Conservation (phyloP, 495 filamentous ascomycete genomes). For the Penicillium herquei region DNA sequence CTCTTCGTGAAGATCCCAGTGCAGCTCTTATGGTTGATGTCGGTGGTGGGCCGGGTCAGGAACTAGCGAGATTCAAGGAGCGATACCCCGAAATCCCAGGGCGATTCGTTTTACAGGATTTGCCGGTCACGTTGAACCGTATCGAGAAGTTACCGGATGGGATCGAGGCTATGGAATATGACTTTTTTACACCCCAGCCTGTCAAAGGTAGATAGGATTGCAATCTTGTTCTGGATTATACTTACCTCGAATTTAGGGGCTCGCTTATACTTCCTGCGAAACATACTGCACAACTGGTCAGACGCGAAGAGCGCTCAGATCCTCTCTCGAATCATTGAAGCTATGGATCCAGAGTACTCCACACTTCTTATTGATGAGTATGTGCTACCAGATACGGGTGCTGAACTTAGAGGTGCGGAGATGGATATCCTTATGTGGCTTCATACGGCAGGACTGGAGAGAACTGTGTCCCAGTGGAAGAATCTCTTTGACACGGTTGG, state of each 20-base stretch:
- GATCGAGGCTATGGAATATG: conserved; percentile 34
- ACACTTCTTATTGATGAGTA: conserved; percentile 40
- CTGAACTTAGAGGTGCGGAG: conserved; percentile 24
- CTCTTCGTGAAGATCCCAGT: conserved; percentile 10
- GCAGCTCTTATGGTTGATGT: conserved; percentile 50
- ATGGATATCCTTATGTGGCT: conserved; percentile 43
- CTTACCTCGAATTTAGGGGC: conserved; percentile 28
- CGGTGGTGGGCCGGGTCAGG: conserved; percentile 47
- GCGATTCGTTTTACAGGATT: conserved; percentile 51
- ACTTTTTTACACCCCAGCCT: conserved; percentile 45
- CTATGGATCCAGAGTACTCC: conserved; percentile 43
- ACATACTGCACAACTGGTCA: conserved; percentile 40
- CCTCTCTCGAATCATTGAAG: conserved; percentile 20
- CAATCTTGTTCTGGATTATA: not conserved
- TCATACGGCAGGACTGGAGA: conserved; percentile 29
- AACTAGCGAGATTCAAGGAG: conserved; percentile 35
- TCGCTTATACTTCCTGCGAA: conserved; percentile 39
- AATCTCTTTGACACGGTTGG: conserved; percentile 32
- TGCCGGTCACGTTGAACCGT: conserved; percentile 34
- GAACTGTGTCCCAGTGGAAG: conserved; percentile 37
- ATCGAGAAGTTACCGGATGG: conserved; percentile 25
- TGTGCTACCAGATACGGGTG: conserved; percentile 37
- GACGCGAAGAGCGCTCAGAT: conserved; percentile 23
- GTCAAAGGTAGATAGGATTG: conserved; percentile 36
- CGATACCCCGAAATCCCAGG: conserved; percentile 33